phyloP scores from a whole-genome alignment of 2,329 filamentous ascomycete species.

The Parastagonospora avenae region DNA sequence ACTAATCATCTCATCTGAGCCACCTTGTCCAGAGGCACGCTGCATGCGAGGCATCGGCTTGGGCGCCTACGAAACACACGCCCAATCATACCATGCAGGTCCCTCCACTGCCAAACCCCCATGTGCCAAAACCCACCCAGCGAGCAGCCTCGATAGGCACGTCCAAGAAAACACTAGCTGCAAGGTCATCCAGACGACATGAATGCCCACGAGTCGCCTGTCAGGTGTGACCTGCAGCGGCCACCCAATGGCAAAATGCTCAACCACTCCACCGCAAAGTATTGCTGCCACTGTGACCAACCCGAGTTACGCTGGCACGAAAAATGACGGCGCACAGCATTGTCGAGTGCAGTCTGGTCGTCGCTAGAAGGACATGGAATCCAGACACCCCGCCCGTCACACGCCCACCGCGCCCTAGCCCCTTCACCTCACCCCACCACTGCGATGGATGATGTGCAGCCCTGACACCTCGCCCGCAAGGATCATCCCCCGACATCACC shows the following conservation, averaged over 20 bases:
- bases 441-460: neutral
- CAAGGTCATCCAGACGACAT: constrained; percentile 31
- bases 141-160: constrained; percentile 23
- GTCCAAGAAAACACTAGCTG: constrained; percentile 12
- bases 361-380: neutral
- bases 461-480: neutral
- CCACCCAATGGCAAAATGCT: constrained; percentile 28
- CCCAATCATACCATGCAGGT: constrained; percentile 27
- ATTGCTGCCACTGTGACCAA: constrained; percentile 35
- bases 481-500: neutral
- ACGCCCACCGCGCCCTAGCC: neutral
- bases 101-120: constrained; percentile 4
- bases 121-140: constrained; percentile 23
- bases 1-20: constrained; percentile 16
- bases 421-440: neutral
- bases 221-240: constrained; percentile 15
- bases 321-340: constrained; percentile 21
- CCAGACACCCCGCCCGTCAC: constrained; percentile 11
- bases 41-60: constrained; percentile 16
- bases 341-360: constrained; percentile 12
- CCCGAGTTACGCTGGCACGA: constrained; percentile 3
- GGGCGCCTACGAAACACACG: constrained; percentile 39
- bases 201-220: constrained; percentile 16
- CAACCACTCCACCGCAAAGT: constrained; percentile 17
- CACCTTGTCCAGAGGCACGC: constrained; percentile 33